Evolutionary conservation across 768 basidiomycete species (phyloP).

Genomic region (Porpolomopsis calyptriformis): DNA sequence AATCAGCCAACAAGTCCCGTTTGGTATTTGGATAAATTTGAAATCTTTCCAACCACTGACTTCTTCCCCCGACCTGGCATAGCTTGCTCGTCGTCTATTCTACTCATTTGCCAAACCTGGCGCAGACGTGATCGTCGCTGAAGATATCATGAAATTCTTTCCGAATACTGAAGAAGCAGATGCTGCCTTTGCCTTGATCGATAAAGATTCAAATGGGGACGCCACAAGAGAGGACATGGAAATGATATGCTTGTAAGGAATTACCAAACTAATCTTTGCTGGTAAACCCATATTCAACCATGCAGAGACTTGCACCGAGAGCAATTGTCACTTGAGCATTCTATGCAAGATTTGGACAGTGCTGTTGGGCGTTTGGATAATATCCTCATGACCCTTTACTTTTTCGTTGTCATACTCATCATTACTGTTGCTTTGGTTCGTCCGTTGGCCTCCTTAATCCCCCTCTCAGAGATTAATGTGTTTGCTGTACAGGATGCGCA

Average conservation of each 20-base stretch:
- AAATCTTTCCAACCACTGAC: too few relatives aligned
- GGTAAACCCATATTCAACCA: constrained; percentile 7
- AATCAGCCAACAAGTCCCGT: constrained; percentile 71
- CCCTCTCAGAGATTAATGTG: constrained; percentile 5
- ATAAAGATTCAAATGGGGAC: constrained; percentile 66
- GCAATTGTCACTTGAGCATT: constrained; percentile 71
- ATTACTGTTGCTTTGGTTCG: constrained; percentile 70
- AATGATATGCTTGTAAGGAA: constrained; percentile 52
- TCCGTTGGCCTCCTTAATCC: constrained; percentile 10
- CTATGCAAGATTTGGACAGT: constrained; percentile 83
- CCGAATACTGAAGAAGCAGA: constrained; percentile 54
- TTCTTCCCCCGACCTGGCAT: too few relatives aligned
- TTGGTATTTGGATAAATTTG: too few relatives aligned
- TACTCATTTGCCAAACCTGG: constrained; percentile 69
- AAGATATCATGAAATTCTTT: constrained; percentile 69
- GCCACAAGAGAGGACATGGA: constrained; percentile 65
- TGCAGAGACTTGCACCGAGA: constrained; percentile 74
- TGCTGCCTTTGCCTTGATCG: constrained; percentile 57
- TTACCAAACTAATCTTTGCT: constrained; percentile 1
- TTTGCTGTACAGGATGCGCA: constrained; percentile 53
- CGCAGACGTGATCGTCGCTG: constrained; percentile 45
- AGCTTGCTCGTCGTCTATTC: constrained; percentile 79
- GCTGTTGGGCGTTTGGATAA: constrained; percentile 81
- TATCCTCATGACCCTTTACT: constrained; percentile 74
- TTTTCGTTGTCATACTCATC: constrained; percentile 63